These are phyloP conservation scores for Sporothrix dimorphospora DNA, from an alignment of 2,329 filamentous ascomycete genomes.

Conservation along the genomic window DNA sequence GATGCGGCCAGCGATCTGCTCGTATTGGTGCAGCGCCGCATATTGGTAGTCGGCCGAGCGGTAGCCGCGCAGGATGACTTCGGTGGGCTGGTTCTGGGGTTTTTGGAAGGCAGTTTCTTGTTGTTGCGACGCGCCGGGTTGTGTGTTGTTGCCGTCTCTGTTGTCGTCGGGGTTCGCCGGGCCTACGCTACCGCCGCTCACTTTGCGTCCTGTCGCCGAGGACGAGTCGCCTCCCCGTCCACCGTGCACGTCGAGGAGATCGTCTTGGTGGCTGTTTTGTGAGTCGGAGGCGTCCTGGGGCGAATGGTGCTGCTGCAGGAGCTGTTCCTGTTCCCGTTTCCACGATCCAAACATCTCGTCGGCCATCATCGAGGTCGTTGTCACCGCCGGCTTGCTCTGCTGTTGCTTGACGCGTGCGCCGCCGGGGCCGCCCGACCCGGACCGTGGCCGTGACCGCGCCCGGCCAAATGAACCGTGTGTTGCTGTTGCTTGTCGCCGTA, in stretches of 20 bases:
- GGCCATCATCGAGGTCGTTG: conserved; percentile 60
- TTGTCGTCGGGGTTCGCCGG: conserved; percentile 29
- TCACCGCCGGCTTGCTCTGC: conserved; percentile 55
- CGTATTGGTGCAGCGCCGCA: conserved; percentile 86
- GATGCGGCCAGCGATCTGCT: conserved; percentile 81
- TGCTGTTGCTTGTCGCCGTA: conserved; percentile 53
- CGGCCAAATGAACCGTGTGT: conserved; percentile 65
- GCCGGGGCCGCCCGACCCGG: conserved; percentile 29
- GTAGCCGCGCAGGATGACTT: conserved; percentile 86
- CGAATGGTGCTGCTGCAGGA: conserved; percentile 25
- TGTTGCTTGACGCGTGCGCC: conserved; percentile 24
- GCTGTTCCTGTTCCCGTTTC: conserved; percentile 50
- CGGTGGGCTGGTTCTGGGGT: conserved; percentile 54
- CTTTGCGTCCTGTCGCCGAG: conserved; percentile 36
- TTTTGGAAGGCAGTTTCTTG: conserved; percentile 39
- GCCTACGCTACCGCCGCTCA: conserved; percentile 31
- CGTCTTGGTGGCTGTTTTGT: conserved; percentile 34
- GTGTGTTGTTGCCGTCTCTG: conserved; percentile 34
- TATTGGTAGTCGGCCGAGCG: conserved; percentile 68
- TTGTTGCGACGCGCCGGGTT: conserved; percentile 32
- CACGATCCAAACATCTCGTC: conserved; percentile 65
- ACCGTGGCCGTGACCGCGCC: conserved; percentile 56
- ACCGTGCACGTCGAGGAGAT: conserved; percentile 34
- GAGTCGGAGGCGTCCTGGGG: conserved; percentile 24
- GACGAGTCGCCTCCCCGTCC: conserved; percentile 43